Base-by-base conservation (phyloP, 1,139 yeast species). In the Wickerhamomyces sp. region DNA sequence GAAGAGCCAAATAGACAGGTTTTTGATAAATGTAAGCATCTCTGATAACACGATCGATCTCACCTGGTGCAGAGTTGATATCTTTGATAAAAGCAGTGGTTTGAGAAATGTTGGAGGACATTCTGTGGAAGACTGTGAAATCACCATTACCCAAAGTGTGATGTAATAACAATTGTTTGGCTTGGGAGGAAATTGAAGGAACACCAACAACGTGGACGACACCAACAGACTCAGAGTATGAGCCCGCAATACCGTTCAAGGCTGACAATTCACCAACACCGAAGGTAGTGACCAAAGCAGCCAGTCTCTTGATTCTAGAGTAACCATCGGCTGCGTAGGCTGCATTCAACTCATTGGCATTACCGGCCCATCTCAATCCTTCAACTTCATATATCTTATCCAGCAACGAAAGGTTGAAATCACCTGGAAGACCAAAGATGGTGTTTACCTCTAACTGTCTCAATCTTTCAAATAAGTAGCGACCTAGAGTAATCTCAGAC, bases 101-200 rank as follows among this genome's bases (percentile, higher is more conserved):
- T 47, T 71, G 75, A 47, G 83, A 70, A 54, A 85, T 79, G 59
- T 77, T 70, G 45, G 75, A 70, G 33, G 86, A 78, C 86, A 84
- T 84, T 57, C 74, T 68, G 61, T 72, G 73, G 70, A 83, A 85
- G 33, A 79, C 91, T 32, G 82, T 77, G 64, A 82, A 85, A 61
- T 82, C 89, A 46, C 91, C 89, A 62, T 85, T 82, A 53, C 94
- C 95, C 53, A 81, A 68, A 35, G 89, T 81, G 62, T 81, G 89
- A 52, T 72, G 78, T 49, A 70, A 60, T 32, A 72, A 51, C 54
- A 75, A 59, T 50, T 74, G 75, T 58, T 80, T 74, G 44, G 81
- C 70, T 57, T 79, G 87, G 18, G 93, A 71, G 13, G 79, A 68
- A 37, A 72, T 62, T 15, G 79, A 70, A 27, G 78, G 78, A 35